phyloP scores from a whole-genome alignment of 2,329 filamentous ascomycete genomes.

The Parastagonospora avenae region DNA sequence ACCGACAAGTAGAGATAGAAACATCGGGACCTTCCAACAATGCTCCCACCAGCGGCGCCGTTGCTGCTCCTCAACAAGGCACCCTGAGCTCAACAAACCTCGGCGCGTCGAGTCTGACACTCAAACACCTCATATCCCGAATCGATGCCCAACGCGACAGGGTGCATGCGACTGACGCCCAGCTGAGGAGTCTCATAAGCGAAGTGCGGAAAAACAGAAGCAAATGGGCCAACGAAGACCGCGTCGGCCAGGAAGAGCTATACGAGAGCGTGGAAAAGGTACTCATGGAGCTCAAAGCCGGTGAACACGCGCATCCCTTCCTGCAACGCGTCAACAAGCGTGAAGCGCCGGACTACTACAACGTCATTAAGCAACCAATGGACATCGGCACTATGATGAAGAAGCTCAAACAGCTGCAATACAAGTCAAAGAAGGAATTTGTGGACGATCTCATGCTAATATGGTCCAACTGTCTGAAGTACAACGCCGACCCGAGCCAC shows the following conservation, averaged over 20 bases:
- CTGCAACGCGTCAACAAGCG: conserved; percentile 93
- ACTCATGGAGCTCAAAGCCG: conserved; percentile 92
- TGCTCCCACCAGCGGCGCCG: conserved; percentile 57
- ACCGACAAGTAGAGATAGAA: conserved; percentile 94
- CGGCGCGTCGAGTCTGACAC: conserved; percentile 90
- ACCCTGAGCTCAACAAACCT: conserved; percentile 92
- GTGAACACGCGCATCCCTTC: conserved; percentile 97
- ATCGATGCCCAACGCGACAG: conserved; percentile 92
- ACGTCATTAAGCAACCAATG: conserved; percentile 95
- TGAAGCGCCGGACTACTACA: conserved; percentile 94
- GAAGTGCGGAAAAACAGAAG: conserved; percentile 97
- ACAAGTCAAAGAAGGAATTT: conserved; percentile 81
- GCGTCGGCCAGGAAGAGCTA: conserved; percentile 94
- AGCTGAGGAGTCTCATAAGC: conserved; percentile 90
- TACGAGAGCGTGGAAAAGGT: conserved; percentile 98
- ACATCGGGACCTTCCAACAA: conserved; percentile 69
- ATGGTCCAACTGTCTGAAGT: conserved; percentile 95
- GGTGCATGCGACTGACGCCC: conserved; percentile 90
- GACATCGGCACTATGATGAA: conserved; percentile 98
- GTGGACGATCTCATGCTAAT: conserved; percentile 92
- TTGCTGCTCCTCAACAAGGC: conserved; percentile 71
- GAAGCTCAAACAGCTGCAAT: conserved; percentile 75
- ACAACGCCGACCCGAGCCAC: conserved; percentile 89
- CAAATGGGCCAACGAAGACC: conserved; percentile 98
- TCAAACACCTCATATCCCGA: conserved; percentile 95